Percentiles rank a stretch among this genome's conserved stretches.
These are phyloP conservation scores for Nicotiana knightiana DNA, from an alignment of 257 asterid species.

Conservation along the genomic window DNA sequence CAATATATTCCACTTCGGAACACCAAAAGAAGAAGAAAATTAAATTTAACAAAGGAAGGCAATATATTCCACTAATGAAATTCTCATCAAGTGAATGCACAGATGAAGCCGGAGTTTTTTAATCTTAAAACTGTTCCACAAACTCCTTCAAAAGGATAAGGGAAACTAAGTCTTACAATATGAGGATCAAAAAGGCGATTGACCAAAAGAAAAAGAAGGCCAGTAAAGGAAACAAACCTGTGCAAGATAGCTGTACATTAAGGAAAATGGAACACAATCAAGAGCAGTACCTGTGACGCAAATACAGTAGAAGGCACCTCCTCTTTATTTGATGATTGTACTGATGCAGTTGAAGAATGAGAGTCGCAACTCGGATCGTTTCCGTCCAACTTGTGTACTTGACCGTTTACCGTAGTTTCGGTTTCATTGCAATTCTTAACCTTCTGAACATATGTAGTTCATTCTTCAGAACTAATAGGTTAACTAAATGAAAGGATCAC, in stretches of 20 bases:
- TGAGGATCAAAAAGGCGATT: not conserved
- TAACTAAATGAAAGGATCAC: not conserved
- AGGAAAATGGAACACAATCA: not conserved
- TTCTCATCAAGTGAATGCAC: not conserved
- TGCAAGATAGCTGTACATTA: not conserved
- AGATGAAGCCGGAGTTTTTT: not conserved
- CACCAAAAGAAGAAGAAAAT: not conserved
- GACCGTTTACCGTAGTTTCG: conserved; percentile 29
- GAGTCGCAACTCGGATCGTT: conserved; percentile 33
- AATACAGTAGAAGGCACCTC: conserved; percentile 26
- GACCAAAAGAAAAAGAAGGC: not conserved
- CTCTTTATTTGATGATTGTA: conserved; percentile 38
- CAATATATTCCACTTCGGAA: not conserved
- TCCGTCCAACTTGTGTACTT: conserved; percentile 44
- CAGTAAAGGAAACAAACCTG: not conserved
- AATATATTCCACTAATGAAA: not conserved
- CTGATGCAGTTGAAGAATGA: conserved; percentile 39
- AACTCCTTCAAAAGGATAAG: not conserved
- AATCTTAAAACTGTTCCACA: not conserved
- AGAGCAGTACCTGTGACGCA: conserved; percentile 44
- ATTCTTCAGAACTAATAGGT: conserved; percentile 3
- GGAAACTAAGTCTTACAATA: not conserved
- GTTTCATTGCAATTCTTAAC: conserved; percentile 59
- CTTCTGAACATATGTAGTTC: conserved; percentile 37
- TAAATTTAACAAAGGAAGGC: not conserved